Conservation (phyloP, 2,329 filamentous ascomycete genomes). For the Trichoderma sp. region DNA sequence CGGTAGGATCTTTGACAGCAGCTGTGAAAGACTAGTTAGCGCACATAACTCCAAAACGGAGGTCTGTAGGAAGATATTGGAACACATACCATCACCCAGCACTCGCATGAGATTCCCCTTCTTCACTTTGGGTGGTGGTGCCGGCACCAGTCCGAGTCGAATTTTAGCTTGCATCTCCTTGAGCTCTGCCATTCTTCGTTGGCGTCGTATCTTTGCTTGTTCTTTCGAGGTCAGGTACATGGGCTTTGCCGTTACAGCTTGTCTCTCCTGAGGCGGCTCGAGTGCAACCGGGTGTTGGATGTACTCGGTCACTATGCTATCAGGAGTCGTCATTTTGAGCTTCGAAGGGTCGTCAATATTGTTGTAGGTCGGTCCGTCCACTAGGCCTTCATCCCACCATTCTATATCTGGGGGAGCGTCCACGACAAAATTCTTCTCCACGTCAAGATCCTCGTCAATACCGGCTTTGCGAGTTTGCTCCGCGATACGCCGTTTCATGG, state of each 20-base stretch:
- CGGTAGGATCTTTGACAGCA: slow-evolving; percentile 91
- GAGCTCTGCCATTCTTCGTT: slow-evolving; percentile 85
- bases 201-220: slow-evolving; percentile 84
- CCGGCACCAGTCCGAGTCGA: slow-evolving; percentile 81
- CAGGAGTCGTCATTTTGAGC: slow-evolving; percentile 72
- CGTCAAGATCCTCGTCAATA: slow-evolving; percentile 85
- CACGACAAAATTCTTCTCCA: slow-evolving; percentile 85
- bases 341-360: slow-evolving; percentile 62
- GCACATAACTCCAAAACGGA: background rate
- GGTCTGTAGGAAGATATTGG: background rate
- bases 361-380: slow-evolving; percentile 73
- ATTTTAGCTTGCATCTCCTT: slow-evolving; percentile 98
- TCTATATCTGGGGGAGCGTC: slow-evolving; percentile 83
- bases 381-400: slow-evolving; percentile 94
- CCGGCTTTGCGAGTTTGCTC: slow-evolving; percentile 84
- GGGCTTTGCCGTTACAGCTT: slow-evolving; percentile 74
- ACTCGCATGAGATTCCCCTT: slow-evolving; percentile 98
- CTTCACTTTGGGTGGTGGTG: slow-evolving; percentile 93
- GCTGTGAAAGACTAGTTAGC: slow-evolving; percentile 31
- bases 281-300: slow-evolving; percentile 91
- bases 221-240: slow-evolving; percentile 92
- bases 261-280: slow-evolving; percentile 87
- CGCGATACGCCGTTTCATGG: slow-evolving; percentile 91
- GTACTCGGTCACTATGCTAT: slow-evolving; percentile 85
- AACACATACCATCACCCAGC: slow-evolving; percentile 69